A percentile compares a stretch with the other conserved stretches of the same genome.
Conservation (phyloP, 106 monocot genomes). For the Dactylorhiza incarnata region DNA sequence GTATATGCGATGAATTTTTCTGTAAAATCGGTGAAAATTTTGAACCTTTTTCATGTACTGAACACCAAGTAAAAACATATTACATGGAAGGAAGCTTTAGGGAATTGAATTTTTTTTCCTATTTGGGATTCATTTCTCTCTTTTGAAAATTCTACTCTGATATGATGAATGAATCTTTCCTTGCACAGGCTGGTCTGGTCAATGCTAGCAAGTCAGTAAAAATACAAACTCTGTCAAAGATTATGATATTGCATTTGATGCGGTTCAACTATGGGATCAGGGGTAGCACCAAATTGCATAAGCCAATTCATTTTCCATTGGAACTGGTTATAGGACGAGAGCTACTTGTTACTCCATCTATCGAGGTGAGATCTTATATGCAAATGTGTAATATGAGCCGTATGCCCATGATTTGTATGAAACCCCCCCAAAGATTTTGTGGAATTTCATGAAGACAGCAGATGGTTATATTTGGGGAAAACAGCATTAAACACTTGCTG, state of each 20-base stretch:
- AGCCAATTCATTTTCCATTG: slow-evolving; percentile 66
- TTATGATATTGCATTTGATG: slow-evolving; percentile 94
- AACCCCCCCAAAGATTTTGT: no score
- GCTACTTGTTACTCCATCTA: slow-evolving; percentile 53
- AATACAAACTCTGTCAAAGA: slow-evolving; percentile 72
- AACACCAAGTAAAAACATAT: slow-evolving; percentile 1
- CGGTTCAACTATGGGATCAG: slow-evolving; percentile 85
- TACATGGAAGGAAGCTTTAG: not conserved
- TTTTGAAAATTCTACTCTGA: not conserved
- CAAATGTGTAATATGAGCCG: no score
- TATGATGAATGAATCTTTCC: not conserved
- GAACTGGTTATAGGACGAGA: slow-evolving; percentile 77
- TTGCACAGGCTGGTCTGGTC: slow-evolving; percentile 60
- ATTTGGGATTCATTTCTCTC: not conserved
- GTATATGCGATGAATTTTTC: not conserved
- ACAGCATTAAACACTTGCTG: not conserved
- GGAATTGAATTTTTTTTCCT: not conserved
- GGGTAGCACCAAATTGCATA: slow-evolving; percentile 79
- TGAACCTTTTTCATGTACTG: not conserved
- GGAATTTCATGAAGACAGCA: not conserved
- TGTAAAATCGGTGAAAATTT: not conserved
- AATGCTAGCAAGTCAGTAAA: slow-evolving; percentile 82
- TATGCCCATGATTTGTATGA: not conserved
- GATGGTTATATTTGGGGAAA: not conserved
- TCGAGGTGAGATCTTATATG: slow-evolving; percentile 43